Evolutionary conservation across 305 asterid genomes (phyloP).

Genomic region (Withania somnifera): DNA sequence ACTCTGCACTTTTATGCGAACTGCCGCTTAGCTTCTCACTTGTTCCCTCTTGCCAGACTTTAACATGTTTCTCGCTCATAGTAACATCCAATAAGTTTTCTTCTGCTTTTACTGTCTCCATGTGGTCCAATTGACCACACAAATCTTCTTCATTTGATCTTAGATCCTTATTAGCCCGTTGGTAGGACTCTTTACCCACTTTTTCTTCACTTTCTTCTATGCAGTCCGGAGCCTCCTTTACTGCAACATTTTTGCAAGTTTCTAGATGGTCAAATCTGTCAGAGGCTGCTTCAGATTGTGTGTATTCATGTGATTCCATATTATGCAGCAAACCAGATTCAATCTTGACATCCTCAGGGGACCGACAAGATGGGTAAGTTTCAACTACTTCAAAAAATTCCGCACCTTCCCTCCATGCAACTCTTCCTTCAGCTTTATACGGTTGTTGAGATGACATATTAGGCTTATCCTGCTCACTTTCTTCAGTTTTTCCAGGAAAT

Average conservation of each 20-base stretch:
- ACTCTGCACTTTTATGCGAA: constrained; percentile 10
- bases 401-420: constrained; percentile 28
- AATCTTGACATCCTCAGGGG: constrained; percentile 21
- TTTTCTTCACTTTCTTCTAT: constrained; percentile 21
- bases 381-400: constrained; percentile 36
- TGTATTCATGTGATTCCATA: constrained; percentile 16
- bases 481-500: constrained; percentile 13
- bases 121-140: constrained; percentile 16
- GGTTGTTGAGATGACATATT: constrained; percentile 12
- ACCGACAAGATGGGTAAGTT: constrained; percentile 17
- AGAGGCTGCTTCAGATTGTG: constrained; percentile 8
- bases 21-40: background rate
- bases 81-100: background rate
- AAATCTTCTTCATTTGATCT: constrained; percentile 14
- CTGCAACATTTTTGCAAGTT: constrained; percentile 13
- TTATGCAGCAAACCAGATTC: constrained; percentile 16
- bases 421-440: constrained; percentile 11
- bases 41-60: constrained; percentile 3
- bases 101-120: constrained; percentile 11
- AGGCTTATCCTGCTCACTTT: background rate
- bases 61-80: background rate
- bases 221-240: constrained; percentile 23
- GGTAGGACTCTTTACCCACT: constrained; percentile 11
- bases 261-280: constrained; percentile 22
- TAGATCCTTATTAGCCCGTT: constrained; percentile 11